Evolutionary conservation across 106 monocot genomes (phyloP).

Genomic region (Allium fistulosum): DNA sequence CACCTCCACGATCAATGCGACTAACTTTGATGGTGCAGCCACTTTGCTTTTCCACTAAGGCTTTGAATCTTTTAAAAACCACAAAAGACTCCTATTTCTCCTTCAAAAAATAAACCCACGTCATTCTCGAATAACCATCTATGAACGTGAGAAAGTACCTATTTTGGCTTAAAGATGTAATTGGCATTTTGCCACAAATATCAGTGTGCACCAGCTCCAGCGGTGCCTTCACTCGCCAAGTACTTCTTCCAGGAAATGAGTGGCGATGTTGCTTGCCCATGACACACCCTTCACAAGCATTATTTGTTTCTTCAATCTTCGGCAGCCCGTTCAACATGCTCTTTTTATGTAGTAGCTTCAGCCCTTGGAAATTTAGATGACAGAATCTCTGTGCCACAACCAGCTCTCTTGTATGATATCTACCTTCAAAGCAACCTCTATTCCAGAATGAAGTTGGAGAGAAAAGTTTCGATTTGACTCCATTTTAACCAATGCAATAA

Average conservation of each 20-base stretch:
- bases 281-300: not conserved
- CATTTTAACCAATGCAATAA: not conserved
- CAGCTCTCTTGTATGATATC: no score
- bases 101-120: not conserved
- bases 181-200: not conserved
- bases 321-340: not conserved
- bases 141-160: not conserved
- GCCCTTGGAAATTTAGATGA: not conserved
- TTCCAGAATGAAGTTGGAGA: not conserved
- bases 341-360: not conserved
- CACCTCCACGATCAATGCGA: not conserved
- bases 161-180: no score
- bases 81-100: not conserved
- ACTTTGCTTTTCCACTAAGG: not conserved
- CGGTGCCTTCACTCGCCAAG: not conserved
- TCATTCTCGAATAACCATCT: not conserved
- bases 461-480: not conserved
- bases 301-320: not conserved
- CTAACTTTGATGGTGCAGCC: not conserved
- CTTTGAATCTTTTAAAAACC: not conserved
- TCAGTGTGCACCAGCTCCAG: not conserved
- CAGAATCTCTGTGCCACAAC: not conserved
- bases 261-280: not conserved
- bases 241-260: not conserved
- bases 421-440: not conserved